phyloP scores from a whole-genome alignment of 345 rosid species.

The Citropsis articulata region DNA sequence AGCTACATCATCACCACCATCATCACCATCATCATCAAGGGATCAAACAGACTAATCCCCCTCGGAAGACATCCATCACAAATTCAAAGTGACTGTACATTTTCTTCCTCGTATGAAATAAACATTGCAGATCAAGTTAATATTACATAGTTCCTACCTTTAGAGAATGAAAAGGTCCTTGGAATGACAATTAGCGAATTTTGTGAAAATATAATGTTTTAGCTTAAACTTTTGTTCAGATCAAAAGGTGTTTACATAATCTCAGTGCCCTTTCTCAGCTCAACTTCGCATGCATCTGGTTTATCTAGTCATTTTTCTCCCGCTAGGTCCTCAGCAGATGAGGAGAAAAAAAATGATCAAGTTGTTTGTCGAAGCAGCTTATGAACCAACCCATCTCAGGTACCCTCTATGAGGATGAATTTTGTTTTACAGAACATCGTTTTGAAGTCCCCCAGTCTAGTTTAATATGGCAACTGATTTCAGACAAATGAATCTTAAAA shows the following conservation, averaged over 20 bases:
- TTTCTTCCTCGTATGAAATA: not conserved
- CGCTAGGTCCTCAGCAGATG: not conserved
- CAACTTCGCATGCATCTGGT: not conserved
- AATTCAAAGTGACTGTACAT: constrained; percentile 1
- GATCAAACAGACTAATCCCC: constrained; percentile 17
- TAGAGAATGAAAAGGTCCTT: not conserved
- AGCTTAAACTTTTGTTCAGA: not conserved
- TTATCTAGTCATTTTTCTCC: not conserved
- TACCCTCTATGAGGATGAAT: not conserved
- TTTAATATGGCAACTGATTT: not conserved
- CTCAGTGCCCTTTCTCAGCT: not conserved
- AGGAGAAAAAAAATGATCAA: not conserved
- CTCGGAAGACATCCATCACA: constrained; percentile 9
- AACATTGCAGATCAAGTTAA: not conserved
- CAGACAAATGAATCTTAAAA: constrained; percentile 12
- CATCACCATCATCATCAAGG: constrained; percentile 7
- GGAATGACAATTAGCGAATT: not conserved
- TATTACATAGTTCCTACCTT: not conserved
- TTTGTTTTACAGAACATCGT: not conserved
- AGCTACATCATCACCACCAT: constrained; percentile 12
- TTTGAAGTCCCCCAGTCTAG: not conserved
- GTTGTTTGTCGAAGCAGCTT: not conserved
- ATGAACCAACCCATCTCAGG: not conserved
- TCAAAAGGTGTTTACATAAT: not conserved
- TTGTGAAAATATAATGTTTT: not conserved